Evolutionary conservation across 2,329 filamentous ascomycete genomes (phyloP).

Genomic region (Colletotrichum cereale): DNA sequence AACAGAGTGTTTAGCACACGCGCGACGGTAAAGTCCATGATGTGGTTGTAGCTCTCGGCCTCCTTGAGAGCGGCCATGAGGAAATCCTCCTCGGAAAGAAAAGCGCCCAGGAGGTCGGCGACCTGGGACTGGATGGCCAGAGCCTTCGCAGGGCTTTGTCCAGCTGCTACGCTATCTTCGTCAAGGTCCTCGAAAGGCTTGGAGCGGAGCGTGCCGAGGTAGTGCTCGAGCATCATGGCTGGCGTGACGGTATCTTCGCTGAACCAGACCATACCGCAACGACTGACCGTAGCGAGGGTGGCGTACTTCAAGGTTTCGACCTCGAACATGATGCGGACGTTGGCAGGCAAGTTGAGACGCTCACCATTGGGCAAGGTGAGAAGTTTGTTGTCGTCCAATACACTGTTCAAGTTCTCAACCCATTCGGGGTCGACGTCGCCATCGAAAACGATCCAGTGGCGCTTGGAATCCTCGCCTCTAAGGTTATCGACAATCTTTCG

Average conservation of each 20-base stretch:
- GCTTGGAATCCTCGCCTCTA: constrained; percentile 94
- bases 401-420: constrained; percentile 99
- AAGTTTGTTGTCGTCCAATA: constrained; percentile 98
- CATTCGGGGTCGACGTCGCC: constrained; percentile 99
- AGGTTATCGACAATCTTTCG: constrained; percentile 99
- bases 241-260: constrained; percentile 97
- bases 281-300: constrained; percentile 97
- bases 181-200: constrained; percentile 95
- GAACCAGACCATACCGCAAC: constrained; percentile 99
- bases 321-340: constrained; percentile 99
- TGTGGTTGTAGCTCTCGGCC: constrained; percentile 86
- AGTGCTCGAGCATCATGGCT: constrained; percentile 92
- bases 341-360: constrained; percentile 91
- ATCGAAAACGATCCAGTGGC: constrained; percentile 99
- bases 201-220: constrained; percentile 84
- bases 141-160: constrained; percentile 82
- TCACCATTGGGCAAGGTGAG: constrained; percentile 98
- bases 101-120: constrained; percentile 81
- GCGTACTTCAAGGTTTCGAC: constrained; percentile 98
- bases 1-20: constrained; percentile 94
- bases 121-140: constrained; percentile 83
- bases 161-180: constrained; percentile 85
- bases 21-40: constrained; percentile 97
- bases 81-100: constrained; percentile 84
- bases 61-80: constrained; percentile 81